A percentile compares a stretch with the other conserved stretches of the same genome.
Evolutionary conservation across 306 rosid species (phyloP).

Genomic region (Aeschynomene evenia): DNA sequence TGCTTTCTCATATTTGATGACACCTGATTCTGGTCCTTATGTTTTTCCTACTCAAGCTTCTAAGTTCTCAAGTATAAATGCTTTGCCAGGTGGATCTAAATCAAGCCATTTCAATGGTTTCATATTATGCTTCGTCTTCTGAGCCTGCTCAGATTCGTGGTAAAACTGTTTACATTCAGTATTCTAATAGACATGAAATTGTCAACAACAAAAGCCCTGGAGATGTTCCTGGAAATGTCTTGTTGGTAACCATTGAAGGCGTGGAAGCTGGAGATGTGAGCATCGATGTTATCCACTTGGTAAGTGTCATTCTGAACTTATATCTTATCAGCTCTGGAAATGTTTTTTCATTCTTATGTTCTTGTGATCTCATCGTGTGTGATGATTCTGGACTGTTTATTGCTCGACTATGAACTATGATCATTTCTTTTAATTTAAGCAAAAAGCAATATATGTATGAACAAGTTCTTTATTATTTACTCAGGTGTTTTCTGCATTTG

Average conservation of each 20-base stretch:
- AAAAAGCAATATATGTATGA: neutral
- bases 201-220: conserved; percentile 96
- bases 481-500: conserved; percentile 91
- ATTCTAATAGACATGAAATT: conserved; percentile 88
- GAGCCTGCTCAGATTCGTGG: conserved; percentile 95
- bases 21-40: neutral
- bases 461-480: conserved; percentile 22
- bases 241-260: conserved; percentile 86
- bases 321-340: conserved; percentile 52
- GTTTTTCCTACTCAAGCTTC: neutral
- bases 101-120: conserved; percentile 92
- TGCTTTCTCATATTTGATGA: conserved; percentile 16
- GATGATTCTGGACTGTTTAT: neutral
- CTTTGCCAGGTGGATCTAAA: conserved; percentile 72
- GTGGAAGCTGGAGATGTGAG: conserved; percentile 95
- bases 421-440: neutral
- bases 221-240: conserved; percentile 91
- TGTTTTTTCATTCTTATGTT: conserved; percentile 27
- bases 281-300: conserved; percentile 93
- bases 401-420: neutral
- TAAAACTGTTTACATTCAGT: conserved; percentile 86
- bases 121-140: conserved; percentile 88
- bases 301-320: conserved; percentile 88
- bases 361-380: neutral
- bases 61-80: conserved; percentile 15